Evolutionary conservation across 139 green algal genomes (phyloP), one percentile per base, ranked within the genome.

Genomic region (Auxenochlorella protothecoides): DNA sequence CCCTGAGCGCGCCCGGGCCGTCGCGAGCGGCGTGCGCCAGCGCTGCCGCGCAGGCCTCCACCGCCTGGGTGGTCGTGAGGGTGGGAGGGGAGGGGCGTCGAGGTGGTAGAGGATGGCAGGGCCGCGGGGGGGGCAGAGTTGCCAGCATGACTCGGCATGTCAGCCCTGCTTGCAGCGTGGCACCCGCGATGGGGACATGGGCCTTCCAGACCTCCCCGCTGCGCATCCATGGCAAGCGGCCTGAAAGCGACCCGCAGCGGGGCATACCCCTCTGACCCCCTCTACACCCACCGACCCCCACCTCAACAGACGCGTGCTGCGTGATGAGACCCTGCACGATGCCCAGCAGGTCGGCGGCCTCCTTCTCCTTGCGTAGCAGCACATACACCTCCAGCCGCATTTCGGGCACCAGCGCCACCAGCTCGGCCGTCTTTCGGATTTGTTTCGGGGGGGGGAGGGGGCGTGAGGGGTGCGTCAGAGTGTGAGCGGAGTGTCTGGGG

Each of bases 371-470:
- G 15, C 76, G 66, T 27, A 76, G 74, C 59, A 92, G 78, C 14
- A 74, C 74, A 66, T 81, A 92, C 16, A 87, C 61, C 69, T 92
- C 86, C 72, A 92, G 70, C 56, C 83, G 78, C 53, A 92, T 69
- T 11, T 84, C 66, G 4, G 75, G 72, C 4, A 87, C 62, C 2
- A 84, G 51, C 2, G 67, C 59, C 44, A 85, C 75, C 64, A 92
- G 80, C 0, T 81, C 71, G 12, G 78, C 78, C n/a, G 74, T 78
- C 85, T 88, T 78, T 59, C 14, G 10, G 5, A 9, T 6, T 7
- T 68, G 8, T 13, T 6, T 3, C n/a, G 59, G 11, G 55, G 61
- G 53, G 62, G 10, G 13, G 3, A 54, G 10, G 52, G 60, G 2
- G 44, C 15, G 14, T 62, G 60, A 71, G 55, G 27, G 27, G 27